phyloP scores from a whole-genome alignment of 352 stramenopile species.

The Pythium folliculosum region DNA sequence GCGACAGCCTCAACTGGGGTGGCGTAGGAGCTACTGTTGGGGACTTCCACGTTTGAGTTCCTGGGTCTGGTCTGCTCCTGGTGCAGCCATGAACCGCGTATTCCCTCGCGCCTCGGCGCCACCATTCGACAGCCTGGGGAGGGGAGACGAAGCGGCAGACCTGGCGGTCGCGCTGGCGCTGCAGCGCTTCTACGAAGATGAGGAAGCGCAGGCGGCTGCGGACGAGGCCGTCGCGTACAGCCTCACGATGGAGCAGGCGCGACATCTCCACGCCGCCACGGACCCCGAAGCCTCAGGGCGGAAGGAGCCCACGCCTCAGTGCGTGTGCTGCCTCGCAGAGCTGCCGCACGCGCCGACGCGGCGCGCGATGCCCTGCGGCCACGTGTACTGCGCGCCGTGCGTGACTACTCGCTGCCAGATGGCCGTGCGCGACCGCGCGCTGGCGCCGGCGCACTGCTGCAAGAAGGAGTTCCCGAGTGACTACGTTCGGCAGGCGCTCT shows the following conservation, averaged over 20 bases:
- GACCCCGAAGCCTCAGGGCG: too few relatives aligned
- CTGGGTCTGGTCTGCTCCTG: too few relatives aligned
- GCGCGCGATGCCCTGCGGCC: conserved; percentile 48
- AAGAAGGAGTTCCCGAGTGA: conserved; percentile 66
- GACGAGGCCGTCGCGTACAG: conserved; percentile 52
- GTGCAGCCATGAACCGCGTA: too few relatives aligned
- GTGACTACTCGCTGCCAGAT: conserved; percentile 55
- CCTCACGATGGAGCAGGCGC: conserved; percentile 43
- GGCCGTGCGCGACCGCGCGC: conserved; percentile 49
- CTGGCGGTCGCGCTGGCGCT: conserved; percentile 32
- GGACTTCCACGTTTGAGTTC: too few relatives aligned
- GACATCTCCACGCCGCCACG: conserved; percentile 30
- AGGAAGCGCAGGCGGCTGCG: conserved; percentile 34
- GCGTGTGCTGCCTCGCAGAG: conserved; percentile 37
- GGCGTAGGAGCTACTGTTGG: too few relatives aligned
- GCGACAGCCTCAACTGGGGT: too few relatives aligned
- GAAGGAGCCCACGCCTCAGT: conserved; percentile 36
- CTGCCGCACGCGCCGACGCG: conserved; percentile 24
- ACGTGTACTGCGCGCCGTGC: conserved; percentile 66
- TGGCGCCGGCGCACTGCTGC: conserved; percentile 73
- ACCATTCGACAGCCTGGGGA: not conserved
- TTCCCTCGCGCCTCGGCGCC: conserved; percentile 4
- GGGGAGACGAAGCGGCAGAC: not conserved
- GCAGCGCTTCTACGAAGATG: conserved; percentile 42
- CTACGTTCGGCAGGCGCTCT: conserved; percentile 54